Conservation (phyloP, 768 basidiomycete species). For the Hirschioporus abietinus region DNA sequence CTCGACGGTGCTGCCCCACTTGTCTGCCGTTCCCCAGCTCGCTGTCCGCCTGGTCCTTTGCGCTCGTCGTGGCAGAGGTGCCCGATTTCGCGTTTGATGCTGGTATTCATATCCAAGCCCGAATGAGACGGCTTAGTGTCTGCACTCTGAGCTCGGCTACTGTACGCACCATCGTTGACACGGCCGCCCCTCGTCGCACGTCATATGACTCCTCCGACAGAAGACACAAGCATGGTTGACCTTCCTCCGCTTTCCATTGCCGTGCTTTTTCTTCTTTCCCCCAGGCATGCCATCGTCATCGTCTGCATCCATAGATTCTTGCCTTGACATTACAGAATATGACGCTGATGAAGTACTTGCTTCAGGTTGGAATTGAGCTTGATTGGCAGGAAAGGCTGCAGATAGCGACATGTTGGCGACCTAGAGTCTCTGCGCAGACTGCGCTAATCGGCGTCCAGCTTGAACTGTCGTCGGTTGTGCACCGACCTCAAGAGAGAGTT, state of each 20-base stretch:
- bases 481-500: too few species aligned
- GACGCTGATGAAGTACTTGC: not conserved
- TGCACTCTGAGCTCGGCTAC: slow-evolving; percentile 9
- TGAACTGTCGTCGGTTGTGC: not conserved
- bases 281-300: slow-evolving; percentile 28
- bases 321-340: not conserved
- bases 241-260: slow-evolving; percentile 62
- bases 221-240: slow-evolving; percentile 93
- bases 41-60: slow-evolving; percentile 10
- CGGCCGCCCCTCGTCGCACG: slow-evolving; percentile 83
- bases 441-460: not conserved
- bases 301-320: not conserved
- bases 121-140: slow-evolving; percentile 3
- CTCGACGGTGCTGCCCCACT: not conserved
- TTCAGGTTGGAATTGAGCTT: not conserved
- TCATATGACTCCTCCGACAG: slow-evolving; percentile 90
- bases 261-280: slow-evolving; percentile 36
- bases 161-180: slow-evolving; percentile 85
- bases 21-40: not conserved
- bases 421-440: not conserved
- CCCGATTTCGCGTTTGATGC: slow-evolving; percentile 94
- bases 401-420: not conserved
- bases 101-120: slow-evolving; percentile 24
- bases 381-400: not conserved
- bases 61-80: slow-evolving; percentile 91